Conservation (phyloP, 192 early-diverging fungal genomes). For the Funneliformis mosseae region DNA sequence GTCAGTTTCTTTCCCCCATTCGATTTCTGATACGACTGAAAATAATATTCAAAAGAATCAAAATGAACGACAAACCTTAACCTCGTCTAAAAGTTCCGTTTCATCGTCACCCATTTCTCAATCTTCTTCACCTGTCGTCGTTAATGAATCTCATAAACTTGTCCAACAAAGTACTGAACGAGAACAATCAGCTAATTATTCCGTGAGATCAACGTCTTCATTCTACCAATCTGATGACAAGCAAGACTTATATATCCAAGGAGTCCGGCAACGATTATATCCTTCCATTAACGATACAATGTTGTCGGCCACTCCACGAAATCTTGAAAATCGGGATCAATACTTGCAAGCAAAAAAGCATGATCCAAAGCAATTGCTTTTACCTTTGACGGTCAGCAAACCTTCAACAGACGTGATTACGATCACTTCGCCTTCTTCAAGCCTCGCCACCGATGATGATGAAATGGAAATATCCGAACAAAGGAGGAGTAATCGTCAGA, state of each 20-base stretch:
- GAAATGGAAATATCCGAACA: neutral
- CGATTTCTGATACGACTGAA: neutral
- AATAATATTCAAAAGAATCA: too few species aligned
- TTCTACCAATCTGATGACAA: neutral
- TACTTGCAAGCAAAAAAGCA: neutral
- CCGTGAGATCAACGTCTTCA: neutral
- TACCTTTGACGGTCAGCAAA: neutral
- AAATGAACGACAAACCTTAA: too few species aligned
- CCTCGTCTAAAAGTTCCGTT: neutral
- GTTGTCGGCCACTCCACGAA: too few species aligned
- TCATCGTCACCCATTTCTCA: neutral
- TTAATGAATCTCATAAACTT: neutral
- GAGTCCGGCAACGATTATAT: too few species aligned
- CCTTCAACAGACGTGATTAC: neutral
- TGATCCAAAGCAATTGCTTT: neutral
- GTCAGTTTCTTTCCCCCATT: neutral
- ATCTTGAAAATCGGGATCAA: neutral
- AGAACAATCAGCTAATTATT: neutral
- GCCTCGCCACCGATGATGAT: neutral
- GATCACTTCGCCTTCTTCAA: neutral
- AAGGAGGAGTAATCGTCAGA: neutral
- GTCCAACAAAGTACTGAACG: too few species aligned
- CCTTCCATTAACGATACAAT: too few species aligned
- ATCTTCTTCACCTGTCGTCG: neutral
- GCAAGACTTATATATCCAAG: too few species aligned